Conservation (phyloP, 2,329 filamentous ascomycete genomes). For the Incumbomyces delicatus region DNA sequence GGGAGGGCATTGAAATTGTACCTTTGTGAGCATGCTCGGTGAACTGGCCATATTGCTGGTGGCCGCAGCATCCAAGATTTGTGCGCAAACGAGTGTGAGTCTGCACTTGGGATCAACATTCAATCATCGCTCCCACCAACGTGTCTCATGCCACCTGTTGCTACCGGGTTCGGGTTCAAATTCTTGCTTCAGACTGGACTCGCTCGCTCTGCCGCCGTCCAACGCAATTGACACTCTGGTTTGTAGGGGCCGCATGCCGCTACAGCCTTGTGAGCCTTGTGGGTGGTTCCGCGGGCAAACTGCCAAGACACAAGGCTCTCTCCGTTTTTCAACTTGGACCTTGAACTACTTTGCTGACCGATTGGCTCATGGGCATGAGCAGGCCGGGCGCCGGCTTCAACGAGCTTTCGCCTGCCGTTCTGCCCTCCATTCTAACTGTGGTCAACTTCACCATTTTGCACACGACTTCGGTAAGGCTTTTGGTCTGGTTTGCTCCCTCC, state of each 20-base stretch:
- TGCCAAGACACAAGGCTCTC: slow-evolving; percentile 8
- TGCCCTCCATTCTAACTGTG: no score
- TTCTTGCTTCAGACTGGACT: slow-evolving; percentile 12
- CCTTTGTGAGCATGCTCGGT: slow-evolving; percentile 42
- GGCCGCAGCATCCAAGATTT: slow-evolving; percentile 21
- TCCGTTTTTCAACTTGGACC: not conserved
- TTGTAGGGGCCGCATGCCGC: not conserved
- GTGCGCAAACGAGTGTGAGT: slow-evolving; percentile 29
- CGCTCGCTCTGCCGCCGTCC: slow-evolving; percentile 2
- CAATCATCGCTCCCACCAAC: no score
- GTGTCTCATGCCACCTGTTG: slow-evolving; percentile 19
- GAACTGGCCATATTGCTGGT: slow-evolving; percentile 38
- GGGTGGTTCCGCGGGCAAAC: not conserved
- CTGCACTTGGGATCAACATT: no score
- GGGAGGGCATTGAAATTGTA: slow-evolving; percentile 16
- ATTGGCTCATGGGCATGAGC: no score
- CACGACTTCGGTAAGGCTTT: no score
- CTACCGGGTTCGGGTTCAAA: no score
- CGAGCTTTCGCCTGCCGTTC: no score
- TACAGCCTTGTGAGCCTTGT: slow-evolving; percentile 6
- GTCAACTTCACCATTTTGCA: no score
- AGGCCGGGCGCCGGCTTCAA: no score
- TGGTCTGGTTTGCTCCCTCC: no score
- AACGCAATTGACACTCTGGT: slow-evolving; percentile 6
- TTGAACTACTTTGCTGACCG: no score